A percentile compares a stretch with the other conserved stretches of the same genome.
Evolutionary conservation across 768 basidiomycete species (phyloP).

Genomic region (Agaricus blazei): DNA sequence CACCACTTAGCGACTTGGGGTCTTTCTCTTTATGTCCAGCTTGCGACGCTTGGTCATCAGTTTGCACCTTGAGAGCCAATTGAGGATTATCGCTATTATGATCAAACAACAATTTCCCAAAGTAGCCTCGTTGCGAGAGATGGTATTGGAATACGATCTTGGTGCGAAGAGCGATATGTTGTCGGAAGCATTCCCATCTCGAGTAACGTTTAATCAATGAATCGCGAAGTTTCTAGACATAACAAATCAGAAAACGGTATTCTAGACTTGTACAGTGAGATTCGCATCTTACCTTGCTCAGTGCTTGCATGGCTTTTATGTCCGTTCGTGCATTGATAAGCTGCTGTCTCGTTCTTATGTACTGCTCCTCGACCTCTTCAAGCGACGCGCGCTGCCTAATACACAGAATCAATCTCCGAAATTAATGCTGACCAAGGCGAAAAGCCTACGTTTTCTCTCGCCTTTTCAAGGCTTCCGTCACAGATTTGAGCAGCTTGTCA

Average conservation of each 20-base stretch:
- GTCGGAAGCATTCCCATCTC: constrained; percentile 85
- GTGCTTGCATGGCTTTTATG: constrained; percentile 52
- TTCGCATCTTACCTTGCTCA: constrained; percentile 56
- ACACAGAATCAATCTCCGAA: neutral
- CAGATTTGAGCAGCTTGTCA: constrained; percentile 55
- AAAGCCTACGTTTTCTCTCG: constrained; percentile 53
- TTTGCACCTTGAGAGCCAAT: constrained; percentile 73
- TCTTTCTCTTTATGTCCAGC: constrained; percentile 74
- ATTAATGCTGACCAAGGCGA: neutral
- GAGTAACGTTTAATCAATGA: constrained; percentile 62
- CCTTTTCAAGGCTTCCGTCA: constrained; percentile 59
- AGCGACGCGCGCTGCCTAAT: constrained; percentile 72
- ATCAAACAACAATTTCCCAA: constrained; percentile 84
- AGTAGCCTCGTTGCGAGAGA: constrained; percentile 83
- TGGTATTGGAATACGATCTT: constrained; percentile 78
- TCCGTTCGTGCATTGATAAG: constrained; percentile 58
- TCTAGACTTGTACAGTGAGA: neutral
- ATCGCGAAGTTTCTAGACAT: constrained; percentile 52
- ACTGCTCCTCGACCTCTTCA: constrained; percentile 69
- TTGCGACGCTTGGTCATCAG: constrained; percentile 62
- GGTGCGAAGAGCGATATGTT: constrained; percentile 85
- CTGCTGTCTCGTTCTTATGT: constrained; percentile 58
- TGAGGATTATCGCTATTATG: constrained; percentile 49
- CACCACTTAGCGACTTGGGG: constrained; percentile 82
- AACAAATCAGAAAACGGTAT: neutral